phyloP scores from a whole-genome alignment of 805 yeast species.

The Metschnikowia noctiluminum region DNA sequence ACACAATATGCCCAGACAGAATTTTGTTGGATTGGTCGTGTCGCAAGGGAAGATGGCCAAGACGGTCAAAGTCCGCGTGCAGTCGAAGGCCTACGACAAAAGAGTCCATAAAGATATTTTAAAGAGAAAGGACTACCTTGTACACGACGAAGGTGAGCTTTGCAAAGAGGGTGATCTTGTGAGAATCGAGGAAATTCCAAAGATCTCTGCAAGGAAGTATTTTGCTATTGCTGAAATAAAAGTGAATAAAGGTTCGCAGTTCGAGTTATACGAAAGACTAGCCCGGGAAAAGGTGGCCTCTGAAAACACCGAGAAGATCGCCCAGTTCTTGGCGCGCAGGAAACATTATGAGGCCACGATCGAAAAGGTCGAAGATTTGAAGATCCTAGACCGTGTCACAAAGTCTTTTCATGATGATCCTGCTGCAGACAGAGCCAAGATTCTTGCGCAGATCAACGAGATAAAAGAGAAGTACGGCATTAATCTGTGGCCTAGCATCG shows the following conservation, averaged over 20 bases:
- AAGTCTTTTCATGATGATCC: constrained; percentile 24
- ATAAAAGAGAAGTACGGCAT: constrained; percentile 39
- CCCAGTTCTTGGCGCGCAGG: constrained; percentile 50
- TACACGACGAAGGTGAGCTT: constrained; percentile 89
- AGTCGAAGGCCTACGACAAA: constrained; percentile 68
- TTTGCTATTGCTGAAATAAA: constrained; percentile 93
- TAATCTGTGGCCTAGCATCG: constrained; percentile 39
- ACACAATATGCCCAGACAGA: constrained; percentile 76
- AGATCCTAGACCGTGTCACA: constrained; percentile 31
- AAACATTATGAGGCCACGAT: constrained; percentile 24
- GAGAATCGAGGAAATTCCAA: constrained; percentile 85
- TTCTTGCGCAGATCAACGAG: constrained; percentile 30
- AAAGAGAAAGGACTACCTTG: constrained; percentile 78
- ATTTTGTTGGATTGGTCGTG: constrained; percentile 86
- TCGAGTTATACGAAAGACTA: constrained; percentile 70
- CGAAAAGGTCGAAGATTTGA: constrained; percentile 37
- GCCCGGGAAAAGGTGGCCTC: constrained; percentile 63
- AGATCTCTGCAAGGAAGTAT: constrained; percentile 73
- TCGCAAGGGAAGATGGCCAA: constrained; percentile 96
- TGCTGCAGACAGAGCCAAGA: constrained; percentile 21
- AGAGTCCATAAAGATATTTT: constrained; percentile 71
- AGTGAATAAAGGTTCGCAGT: constrained; percentile 86
- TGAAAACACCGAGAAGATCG: constrained; percentile 62
- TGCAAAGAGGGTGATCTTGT: constrained; percentile 96
- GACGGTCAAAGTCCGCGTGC: constrained; percentile 90